Evolutionary conservation across 257 asterid genomes (phyloP).

Genomic region (Penstemon davidsonii): DNA sequence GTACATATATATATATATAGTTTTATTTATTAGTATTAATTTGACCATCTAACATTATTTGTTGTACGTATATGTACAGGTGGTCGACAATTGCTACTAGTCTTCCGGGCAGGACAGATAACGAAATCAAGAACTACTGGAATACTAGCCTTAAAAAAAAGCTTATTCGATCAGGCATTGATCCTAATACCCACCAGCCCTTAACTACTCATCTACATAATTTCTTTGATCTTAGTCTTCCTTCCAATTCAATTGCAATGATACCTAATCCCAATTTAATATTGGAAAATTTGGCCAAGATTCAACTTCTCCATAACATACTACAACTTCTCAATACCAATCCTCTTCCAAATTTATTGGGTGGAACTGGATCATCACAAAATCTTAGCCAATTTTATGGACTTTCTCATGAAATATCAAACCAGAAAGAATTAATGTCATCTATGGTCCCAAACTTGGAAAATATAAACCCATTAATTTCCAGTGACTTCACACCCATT

Average conservation of each 20-base stretch:
- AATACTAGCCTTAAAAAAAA: slow-evolving; percentile 57
- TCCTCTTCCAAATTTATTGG: slow-evolving; percentile 31
- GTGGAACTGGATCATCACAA: slow-evolving; percentile 6
- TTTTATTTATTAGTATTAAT: neutral
- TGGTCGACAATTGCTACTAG: slow-evolving; percentile 65
- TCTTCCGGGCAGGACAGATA: slow-evolving; percentile 70
- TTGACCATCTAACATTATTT: neutral
- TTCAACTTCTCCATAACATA: slow-evolving; percentile 36
- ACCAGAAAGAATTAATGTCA: neutral
- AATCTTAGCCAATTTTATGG: slow-evolving; percentile 10
- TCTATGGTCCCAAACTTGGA: slow-evolving; percentile 18
- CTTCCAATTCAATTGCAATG: slow-evolving; percentile 24
- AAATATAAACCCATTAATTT: neutral
- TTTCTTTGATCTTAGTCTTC: slow-evolving; percentile 17
- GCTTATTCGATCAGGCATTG: slow-evolving; percentile 51
- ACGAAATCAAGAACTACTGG: slow-evolving; percentile 71
- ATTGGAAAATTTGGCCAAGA: slow-evolving; percentile 35
- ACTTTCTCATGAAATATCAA: slow-evolving; percentile 7
- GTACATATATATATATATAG: too few species aligned
- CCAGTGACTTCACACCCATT: slow-evolving; percentile 10
- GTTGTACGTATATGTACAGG: slow-evolving; percentile 30
- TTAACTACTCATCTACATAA: slow-evolving; percentile 20
- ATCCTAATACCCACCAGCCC: slow-evolving; percentile 54
- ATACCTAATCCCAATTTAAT: slow-evolving; percentile 21
- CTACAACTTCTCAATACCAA: slow-evolving; percentile 37